Percentiles rank a stretch among this genome's conserved stretches.
phyloP scores from a whole-genome alignment of 495 filamentous ascomycete genomes.

The Penicillium atrosanguineum region DNA sequence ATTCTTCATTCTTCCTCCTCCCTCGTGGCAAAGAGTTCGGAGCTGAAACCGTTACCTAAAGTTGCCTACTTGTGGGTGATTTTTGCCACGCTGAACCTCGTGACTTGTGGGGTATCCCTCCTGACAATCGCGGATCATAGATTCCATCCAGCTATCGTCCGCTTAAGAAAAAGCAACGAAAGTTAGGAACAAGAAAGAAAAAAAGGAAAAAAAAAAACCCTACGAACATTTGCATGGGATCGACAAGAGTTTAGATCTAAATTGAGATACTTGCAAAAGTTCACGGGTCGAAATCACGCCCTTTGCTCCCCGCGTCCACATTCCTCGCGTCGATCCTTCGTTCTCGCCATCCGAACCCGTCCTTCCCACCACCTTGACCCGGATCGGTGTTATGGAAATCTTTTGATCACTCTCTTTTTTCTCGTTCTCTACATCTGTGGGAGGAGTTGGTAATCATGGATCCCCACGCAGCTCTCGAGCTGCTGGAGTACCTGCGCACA shows the following conservation, averaged over 20 bases:
- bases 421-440: constrained; percentile 19
- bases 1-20: constrained; percentile 1
- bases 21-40: neutral
- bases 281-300: neutral
- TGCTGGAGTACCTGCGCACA: constrained; percentile 54
- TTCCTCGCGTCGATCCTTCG: constrained; percentile 5
- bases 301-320: constrained; percentile 6
- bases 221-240: neutral
- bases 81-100: neutral
- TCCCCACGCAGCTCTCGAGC: constrained; percentile 39
- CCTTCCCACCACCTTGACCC: constrained; percentile 8
- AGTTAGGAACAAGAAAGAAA: neutral
- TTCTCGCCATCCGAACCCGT: constrained; percentile 18
- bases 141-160: neutral
- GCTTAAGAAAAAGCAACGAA: neutral
- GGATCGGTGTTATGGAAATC: constrained; percentile 43
- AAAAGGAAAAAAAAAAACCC: constrained; percentile 3
- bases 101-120: neutral
- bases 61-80: neutral
- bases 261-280: neutral
- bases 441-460: constrained; percentile 32
- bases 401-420: constrained; percentile 23
- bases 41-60: neutral
- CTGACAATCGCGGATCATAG: too few species aligned
- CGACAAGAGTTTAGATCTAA: constrained; percentile 3